Evolutionary conservation across 352 stramenopile species (phyloP).

Genomic region (Aphanomyces stellatus): DNA sequence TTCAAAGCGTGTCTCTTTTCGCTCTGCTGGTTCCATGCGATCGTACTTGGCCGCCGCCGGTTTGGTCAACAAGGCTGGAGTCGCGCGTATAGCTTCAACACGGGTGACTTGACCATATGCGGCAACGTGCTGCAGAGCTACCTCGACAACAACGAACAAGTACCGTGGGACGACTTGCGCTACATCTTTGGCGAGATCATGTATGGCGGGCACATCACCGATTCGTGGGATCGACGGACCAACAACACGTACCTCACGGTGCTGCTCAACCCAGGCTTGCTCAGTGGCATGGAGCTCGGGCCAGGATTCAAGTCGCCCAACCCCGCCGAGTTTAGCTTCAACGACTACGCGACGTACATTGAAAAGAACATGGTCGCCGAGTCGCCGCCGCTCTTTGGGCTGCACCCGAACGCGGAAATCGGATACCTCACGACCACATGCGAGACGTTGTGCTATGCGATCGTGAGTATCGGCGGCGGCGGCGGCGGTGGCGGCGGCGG

Average conservation of each 20-base stretch:
- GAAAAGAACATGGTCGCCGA: conserved; percentile 91
- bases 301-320: conserved; percentile 92
- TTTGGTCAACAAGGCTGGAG: conserved; percentile 94
- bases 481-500: conserved; percentile 37
- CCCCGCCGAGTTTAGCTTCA: conserved; percentile 70
- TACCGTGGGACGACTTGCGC: conserved; percentile 93
- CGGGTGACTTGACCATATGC: conserved; percentile 92
- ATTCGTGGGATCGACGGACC: conserved; percentile 93
- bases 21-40: conserved; percentile 95
- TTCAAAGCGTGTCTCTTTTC: conserved; percentile 93
- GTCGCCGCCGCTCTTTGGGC: conserved; percentile 87
- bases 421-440: conserved; percentile 91
- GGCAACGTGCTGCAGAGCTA: conserved; percentile 91
- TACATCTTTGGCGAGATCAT: conserved; percentile 97
- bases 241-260: conserved; percentile 92
- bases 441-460: conserved; percentile 89
- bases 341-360: conserved; percentile 86
- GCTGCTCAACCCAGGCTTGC: conserved; percentile 78
- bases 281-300: conserved; percentile 88
- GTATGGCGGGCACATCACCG: conserved; percentile 95
- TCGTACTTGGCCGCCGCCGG: conserved; percentile 85
- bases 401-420: conserved; percentile 95
- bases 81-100: conserved; percentile 94
- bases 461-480: conserved; percentile 86
- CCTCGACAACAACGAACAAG: conserved; percentile 85